phyloP scores from a whole-genome alignment of 192 early-diverging fungal genomes.

The Backusella macrospora region DNA sequence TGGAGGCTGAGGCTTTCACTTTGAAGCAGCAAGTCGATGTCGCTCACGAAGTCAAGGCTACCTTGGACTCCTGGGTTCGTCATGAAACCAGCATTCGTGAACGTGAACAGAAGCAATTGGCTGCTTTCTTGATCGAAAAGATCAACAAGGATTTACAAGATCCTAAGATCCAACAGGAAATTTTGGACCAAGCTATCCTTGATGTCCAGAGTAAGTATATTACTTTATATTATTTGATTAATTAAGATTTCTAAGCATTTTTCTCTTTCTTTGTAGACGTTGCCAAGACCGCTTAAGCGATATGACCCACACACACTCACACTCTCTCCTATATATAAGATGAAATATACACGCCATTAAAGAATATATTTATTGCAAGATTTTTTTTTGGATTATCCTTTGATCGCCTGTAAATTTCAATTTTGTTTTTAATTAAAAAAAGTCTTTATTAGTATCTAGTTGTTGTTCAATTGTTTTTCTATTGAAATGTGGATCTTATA shows the following conservation, averaged over 20 bases:
- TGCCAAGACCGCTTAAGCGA: slow-evolving; percentile 20
- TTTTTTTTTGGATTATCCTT: not conserved
- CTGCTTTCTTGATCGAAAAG: slow-evolving; percentile 81
- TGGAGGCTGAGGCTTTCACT: slow-evolving; percentile 94
- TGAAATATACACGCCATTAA: slow-evolving; percentile 5
- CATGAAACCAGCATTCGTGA: slow-evolving; percentile 93
- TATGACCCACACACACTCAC: not conserved
- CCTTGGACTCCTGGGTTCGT: slow-evolving; percentile 96
- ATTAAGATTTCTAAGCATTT: not conserved
- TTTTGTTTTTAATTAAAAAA: not conserved
- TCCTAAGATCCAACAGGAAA: slow-evolving; percentile 64
- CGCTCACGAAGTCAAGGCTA: slow-evolving; percentile 79
- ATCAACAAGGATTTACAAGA: slow-evolving; percentile 69
- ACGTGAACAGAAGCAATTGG: slow-evolving; percentile 86
- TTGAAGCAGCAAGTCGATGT: slow-evolving; percentile 89
- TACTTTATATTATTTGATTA: not conserved
- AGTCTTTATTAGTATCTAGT: too few species aligned
- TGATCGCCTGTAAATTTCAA: slow-evolving; percentile 1
- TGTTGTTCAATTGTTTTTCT: too few species aligned
- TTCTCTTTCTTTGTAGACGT: slow-evolving; percentile 5
- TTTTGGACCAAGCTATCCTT: slow-evolving; percentile 59
- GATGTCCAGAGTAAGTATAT: slow-evolving; percentile 55
- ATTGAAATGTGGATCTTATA: too few species aligned
- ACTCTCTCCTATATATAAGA: not conserved
- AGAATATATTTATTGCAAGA: not conserved